Conservation (phyloP, 2,329 filamentous ascomycete species). For the Botrytis cinerea region DNA sequence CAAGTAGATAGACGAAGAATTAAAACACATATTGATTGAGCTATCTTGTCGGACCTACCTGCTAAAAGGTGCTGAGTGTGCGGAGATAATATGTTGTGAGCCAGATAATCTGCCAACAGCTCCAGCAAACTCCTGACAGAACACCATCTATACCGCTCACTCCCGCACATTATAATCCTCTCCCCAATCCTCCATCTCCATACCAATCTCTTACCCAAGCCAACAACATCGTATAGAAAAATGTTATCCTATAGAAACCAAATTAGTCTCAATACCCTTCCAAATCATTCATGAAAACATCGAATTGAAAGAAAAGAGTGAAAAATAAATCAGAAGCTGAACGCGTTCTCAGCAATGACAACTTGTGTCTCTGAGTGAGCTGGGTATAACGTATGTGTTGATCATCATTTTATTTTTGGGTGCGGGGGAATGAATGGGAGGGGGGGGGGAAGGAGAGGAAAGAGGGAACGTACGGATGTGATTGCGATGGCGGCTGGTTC, state of each 20-base stretch:
- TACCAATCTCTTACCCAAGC: background rate
- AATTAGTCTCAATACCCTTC: background rate
- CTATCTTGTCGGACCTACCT: conserved; percentile 12
- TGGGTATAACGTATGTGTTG: conserved; percentile 26
- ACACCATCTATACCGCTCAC: background rate
- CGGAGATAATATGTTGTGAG: background rate
- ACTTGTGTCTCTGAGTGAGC: conserved; percentile 25
- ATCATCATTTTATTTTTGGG: conserved; percentile 21
- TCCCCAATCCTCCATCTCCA: too few species aligned
- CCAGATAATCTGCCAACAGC: background rate
- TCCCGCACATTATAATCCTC: background rate
- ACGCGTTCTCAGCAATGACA: conserved; percentile 26
- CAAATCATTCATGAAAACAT: background rate
- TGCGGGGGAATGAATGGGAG: background rate
- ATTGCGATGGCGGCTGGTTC: background rate
- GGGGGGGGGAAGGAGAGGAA: background rate
- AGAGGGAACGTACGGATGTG: background rate
- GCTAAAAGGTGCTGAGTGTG: too few species aligned
- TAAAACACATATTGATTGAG: background rate
- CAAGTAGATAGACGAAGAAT: background rate
- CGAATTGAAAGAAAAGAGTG: background rate
- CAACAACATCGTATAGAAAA: background rate
- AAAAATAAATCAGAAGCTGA: conserved; percentile 23
- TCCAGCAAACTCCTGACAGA: background rate
- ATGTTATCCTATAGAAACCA: background rate